Evolutionary conservation across 2,329 filamentous ascomycete species (phyloP).

Genomic region (Fusarium sp.): DNA sequence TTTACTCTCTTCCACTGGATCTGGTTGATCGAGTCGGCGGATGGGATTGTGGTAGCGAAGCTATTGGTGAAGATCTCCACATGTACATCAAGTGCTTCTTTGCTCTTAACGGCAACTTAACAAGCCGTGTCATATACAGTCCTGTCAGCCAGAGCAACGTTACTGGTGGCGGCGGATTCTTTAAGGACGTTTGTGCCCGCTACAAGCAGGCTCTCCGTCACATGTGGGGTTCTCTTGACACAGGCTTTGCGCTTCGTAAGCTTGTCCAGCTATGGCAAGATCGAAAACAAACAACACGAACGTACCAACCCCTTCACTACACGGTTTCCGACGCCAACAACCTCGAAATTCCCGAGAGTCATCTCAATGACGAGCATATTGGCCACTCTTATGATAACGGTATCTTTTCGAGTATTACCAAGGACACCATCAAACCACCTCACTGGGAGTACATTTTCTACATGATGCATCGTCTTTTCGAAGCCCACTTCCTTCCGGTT

Average conservation of each 20-base stretch:
- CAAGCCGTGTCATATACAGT: conserved; percentile 74
- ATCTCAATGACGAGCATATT: conserved; percentile 56
- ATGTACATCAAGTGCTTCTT: conserved; percentile 87
- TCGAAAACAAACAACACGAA: conserved; percentile 68
- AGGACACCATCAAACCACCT: conserved; percentile 65
- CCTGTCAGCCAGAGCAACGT: conserved; percentile 83
- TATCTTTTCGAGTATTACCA: conserved; percentile 69
- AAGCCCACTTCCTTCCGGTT: conserved; percentile 79
- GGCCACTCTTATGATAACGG: conserved; percentile 63
- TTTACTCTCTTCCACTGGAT: conserved; percentile 78
- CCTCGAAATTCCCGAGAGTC: conserved; percentile 64
- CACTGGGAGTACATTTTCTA: conserved; percentile 71
- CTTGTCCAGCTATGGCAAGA: conserved; percentile 70
- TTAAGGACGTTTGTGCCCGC: conserved; percentile 73
- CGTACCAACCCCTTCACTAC: conserved; percentile 70
- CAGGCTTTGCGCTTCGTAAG: conserved; percentile 74
- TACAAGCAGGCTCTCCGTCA: conserved; percentile 81
- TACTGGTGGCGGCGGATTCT: conserved; percentile 69
- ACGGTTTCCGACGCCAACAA: conserved; percentile 61
- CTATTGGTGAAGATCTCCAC: conserved; percentile 82
- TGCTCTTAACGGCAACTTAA: conserved; percentile 78
- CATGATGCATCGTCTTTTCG: conserved; percentile 78
- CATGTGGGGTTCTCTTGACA: conserved; percentile 83
- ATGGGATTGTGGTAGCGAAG: conserved; percentile 79
- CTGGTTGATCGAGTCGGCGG: conserved; percentile 78